Base-by-base conservation (phyloP, 192 early-diverging fungal genomes). In the Dispira parvispora region DNA sequence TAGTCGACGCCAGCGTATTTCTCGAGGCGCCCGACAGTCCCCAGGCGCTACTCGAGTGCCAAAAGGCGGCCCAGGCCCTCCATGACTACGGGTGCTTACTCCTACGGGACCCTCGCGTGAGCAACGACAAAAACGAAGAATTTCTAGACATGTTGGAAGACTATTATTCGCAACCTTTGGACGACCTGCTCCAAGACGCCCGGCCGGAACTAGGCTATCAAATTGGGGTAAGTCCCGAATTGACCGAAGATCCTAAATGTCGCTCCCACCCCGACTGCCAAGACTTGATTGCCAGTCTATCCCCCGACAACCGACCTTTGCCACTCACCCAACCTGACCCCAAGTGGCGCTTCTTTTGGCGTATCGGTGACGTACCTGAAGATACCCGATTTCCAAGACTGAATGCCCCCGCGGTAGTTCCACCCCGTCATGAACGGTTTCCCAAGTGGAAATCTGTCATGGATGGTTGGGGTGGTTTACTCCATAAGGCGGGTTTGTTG, bases 341-440 rank as follows among this genome's bases (percentile, higher is more conserved):
- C 43, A 87, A 87, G 66, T 87, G 85, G 85, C 74, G 84, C 58
- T 86, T 80, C 71, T 84, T 84, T 73, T 82, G 81, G 78, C 71
- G 82, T 21, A 76, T 84, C 26, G 85, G 82, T 43, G 72, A 75
- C 25, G 66, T 64, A 11, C 82, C 85, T 5, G 47, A 66, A 38
- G 57, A 66, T 43, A 84, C 85, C 23, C 64, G 80, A 58, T 87
- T 80, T 72, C 69, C 77, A 13, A 74, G 66, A 60, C 67, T 87
- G 38, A 83, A 87, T 62, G 79, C 85, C 13, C 72, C 68, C 43
- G 78, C 79, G 11, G 85, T 87, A 16, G 66, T 84, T 43, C 83
- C 85, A 0, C 47, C 47, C 18, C 13, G 8, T 55, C 53, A 8
- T 14, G 76, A 73, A 62, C 78, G 79, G 62, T 28, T 18, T 54